These are phyloP conservation scores for Eucalyptus marginata DNA, from an alignment of 345 rosid species.

Conservation along the genomic window DNA sequence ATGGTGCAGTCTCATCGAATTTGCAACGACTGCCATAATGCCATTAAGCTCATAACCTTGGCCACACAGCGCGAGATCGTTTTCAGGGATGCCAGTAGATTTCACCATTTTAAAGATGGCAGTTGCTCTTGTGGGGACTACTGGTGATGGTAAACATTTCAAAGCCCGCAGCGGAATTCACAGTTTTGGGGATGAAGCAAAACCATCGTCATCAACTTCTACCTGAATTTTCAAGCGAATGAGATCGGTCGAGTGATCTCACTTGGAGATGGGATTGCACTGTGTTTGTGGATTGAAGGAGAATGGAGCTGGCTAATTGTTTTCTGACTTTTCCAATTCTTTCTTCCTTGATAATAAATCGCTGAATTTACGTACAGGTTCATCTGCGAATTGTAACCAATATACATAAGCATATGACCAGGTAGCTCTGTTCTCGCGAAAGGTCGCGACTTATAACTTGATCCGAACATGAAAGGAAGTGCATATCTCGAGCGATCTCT, in stretches of 20 bases:
- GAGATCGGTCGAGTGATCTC: not conserved
- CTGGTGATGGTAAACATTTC: conserved; percentile 37
- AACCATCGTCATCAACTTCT: not conserved
- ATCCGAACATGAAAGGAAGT: not conserved
- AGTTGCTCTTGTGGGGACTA: conserved; percentile 84
- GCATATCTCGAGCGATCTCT: not conserved
- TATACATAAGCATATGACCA: not conserved
- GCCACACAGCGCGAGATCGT: conserved; percentile 49
- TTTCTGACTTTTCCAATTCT: not conserved
- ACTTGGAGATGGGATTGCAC: not conserved
- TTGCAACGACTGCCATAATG: conserved; percentile 66
- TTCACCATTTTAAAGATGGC: conserved; percentile 72
- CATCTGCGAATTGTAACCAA: not conserved
- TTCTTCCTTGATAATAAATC: not conserved
- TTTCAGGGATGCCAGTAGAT: conserved; percentile 70
- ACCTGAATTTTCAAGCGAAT: not conserved
- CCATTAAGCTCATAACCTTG: conserved; percentile 50
- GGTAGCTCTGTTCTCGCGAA: not conserved
- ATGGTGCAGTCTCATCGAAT: conserved; percentile 78
- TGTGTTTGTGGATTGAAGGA: not conserved
- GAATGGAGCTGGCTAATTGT: not conserved
- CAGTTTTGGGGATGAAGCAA: not conserved
- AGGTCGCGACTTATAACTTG: not conserved
- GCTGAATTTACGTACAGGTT: not conserved
- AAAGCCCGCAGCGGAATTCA: not conserved